Base-by-base conservation (phyloP, 116 monocot genomes). In the Thalassia testudinum region DNA sequence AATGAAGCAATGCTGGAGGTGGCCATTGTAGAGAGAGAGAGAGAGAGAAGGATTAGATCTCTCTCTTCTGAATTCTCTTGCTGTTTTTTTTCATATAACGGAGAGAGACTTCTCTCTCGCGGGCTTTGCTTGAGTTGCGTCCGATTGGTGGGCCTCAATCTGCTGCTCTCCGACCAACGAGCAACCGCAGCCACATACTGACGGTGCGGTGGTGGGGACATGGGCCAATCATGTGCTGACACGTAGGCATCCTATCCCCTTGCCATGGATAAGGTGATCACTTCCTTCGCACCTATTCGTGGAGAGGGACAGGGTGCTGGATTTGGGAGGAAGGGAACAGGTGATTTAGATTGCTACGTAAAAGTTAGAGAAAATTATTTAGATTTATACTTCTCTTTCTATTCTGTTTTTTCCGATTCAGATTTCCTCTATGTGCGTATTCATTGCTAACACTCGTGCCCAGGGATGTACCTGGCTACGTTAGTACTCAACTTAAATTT, bases 1-100 rank as follows among this genome's bases (percentile, higher is more conserved):
- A 81, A 81, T 20, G 75, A 85, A 57, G 81, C 76, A 60, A 91
- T 50, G 61, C 67, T 71, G 55, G 75, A 70, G 42, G 66, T 72
- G 13, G 91, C 78, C 83, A 89, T 83, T 16, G 7, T 45, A 13
- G 10, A 45, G 15, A n/a, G n/a, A n/a, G n/a, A n/a, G n/a, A n/a
- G n/a, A n/a, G n/a, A n/a, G n/a, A n/a, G n/a, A n/a, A n/a, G n/a
- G n/a, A n/a, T n/a, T n/a, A n/a, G n/a, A n/a, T n/a, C n/a, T n/a
- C n/a, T n/a, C n/a, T n/a, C n/a, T n/a, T 45, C 15, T 1, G 45
- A 15, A 45, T 6, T 15, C 45, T 45, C 45, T 13, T 45, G 10
- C 45, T 45, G 30, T 5, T 34, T 10, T 34, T 34, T n/a, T n/a
- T n/a, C n/a, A 40, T 40, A 14, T 7, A 40, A 14, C 14, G 40